Base-by-base conservation (phyloP, 495 filamentous ascomycete species). In the Astrocystis sublimbata region DNA sequence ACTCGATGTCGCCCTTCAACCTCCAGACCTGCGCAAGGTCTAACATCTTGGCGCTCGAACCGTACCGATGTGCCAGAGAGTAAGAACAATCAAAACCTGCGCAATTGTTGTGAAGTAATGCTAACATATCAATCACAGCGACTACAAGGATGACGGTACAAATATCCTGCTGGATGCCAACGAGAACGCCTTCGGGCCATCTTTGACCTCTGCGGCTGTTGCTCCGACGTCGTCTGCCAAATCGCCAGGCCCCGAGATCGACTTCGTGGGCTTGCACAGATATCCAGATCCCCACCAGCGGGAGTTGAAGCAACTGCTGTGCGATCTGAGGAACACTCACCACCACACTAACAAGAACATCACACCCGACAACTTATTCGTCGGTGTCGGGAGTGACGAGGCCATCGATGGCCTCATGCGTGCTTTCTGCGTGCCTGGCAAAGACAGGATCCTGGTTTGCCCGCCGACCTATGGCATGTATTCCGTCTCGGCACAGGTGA, bases 391-490 rank as follows among this genome's bases (percentile, higher is more conserved):
- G 63, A 92, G 89, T 59, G 96, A 98, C 75, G 94, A 98, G 78
- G 92, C 89, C 45, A 97, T 98, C 75, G 94, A 98, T 77, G 90
- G 91, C 5, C 83, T 98, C 13, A 81, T 98, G 35, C 87, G 94
- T 51, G 92, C 88, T 75, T 98, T 98, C 81, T 98, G 94, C 75
- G 76, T 83, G 2, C 94, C 94, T 1, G 91, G 91, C 23, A 81
- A 79, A 53, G 96, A 98, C 75, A 91, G 89, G 65, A 93, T 98
- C 72, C 84, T 98, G 12, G 92, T 91, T 26, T 97, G 92, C 70
- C 94, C 94, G 21, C 94, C 96, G 0, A 98, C 94, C 0, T 98
- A 98, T 76, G 94, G 94, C 68, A 98, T 98, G 94, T 98, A 98
- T 77, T 81, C 85, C 23, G 94, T 98, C 17, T 94, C 90, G 49